A percentile compares a stretch with the other conserved stretches of the same genome.
These are phyloP conservation scores for Backusella tarrabulga DNA, from an alignment of 192 early-diverging fungal species.

Conservation along the genomic window DNA sequence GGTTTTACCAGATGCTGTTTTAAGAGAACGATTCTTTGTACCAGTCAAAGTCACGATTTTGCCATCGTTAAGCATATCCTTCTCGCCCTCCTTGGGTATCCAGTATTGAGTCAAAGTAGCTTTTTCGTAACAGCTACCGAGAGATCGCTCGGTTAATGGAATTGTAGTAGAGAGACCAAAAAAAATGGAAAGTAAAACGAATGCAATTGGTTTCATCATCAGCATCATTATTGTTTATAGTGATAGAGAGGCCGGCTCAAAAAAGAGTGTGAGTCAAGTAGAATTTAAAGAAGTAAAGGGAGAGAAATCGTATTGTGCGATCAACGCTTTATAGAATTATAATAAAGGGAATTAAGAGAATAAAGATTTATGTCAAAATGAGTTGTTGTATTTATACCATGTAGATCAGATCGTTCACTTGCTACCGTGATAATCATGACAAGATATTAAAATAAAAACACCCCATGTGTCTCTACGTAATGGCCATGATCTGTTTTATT, in stretches of 20 bases:
- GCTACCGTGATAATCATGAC: neutral
- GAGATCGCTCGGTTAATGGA: neutral
- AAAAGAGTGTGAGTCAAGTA: neutral
- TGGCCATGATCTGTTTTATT: neutral
- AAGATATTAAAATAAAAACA: neutral
- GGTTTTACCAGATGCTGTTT: conserved; percentile 16
- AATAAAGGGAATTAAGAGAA: neutral
- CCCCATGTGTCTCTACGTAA: neutral
- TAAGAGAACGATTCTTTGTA: conserved; percentile 11
- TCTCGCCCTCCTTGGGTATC: conserved; percentile 38
- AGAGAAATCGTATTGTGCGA: neutral
- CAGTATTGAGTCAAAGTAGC: conserved; percentile 35
- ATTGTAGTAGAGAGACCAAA: neutral
- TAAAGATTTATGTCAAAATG: neutral
- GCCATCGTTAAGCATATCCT: conserved; percentile 39
- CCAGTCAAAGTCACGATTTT: conserved; percentile 23
- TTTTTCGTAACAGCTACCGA: neutral
- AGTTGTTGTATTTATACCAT: neutral
- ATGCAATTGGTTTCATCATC: neutral
- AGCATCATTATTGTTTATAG: neutral
- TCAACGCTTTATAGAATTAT: neutral
- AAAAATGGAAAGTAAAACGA: neutral
- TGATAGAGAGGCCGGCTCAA: neutral
- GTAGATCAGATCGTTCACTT: neutral
- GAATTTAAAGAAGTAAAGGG: neutral